A percentile compares a stretch with the other conserved stretches of the same genome.
phyloP scores from a whole-genome alignment of 2,329 filamentous ascomycete genomes.

The Fusarium sp. region DNA sequence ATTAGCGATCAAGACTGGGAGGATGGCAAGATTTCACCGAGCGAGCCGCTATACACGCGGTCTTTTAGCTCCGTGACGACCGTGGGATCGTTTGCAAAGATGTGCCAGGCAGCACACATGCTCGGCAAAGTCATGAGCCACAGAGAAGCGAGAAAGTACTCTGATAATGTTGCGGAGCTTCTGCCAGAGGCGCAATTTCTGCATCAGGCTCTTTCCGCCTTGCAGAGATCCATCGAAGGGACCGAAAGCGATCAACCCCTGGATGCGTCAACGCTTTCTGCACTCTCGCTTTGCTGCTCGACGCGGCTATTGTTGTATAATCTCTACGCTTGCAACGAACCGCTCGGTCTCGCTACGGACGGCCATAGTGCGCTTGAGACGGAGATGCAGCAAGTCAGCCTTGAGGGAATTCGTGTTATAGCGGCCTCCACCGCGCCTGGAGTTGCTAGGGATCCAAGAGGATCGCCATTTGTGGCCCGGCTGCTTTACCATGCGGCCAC shows the following conservation, averaged over 20 bases:
- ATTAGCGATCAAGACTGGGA: slow-evolving; percentile 38
- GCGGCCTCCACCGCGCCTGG: slow-evolving; percentile 2
- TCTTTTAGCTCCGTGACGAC: slow-evolving; percentile 25
- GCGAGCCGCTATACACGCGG: slow-evolving; percentile 28
- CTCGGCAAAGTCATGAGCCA: slow-evolving; percentile 34
- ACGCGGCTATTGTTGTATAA: slow-evolving; percentile 32
- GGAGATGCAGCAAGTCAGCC: slow-evolving; percentile 26
- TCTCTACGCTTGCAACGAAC: slow-evolving; percentile 35
- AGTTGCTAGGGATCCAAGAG: background rate
- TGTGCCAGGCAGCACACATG: slow-evolving; percentile 37
- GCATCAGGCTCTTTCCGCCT: slow-evolving; percentile 18
- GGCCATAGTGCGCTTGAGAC: slow-evolving; percentile 24
- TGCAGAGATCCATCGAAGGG: slow-evolving; percentile 14
- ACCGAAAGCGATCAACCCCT: too few species aligned
- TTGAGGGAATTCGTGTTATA: slow-evolving; percentile 11
- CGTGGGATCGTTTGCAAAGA: slow-evolving; percentile 26
- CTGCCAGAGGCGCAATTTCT: slow-evolving; percentile 31
- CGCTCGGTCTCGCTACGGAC: background rate
- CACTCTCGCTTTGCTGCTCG: slow-evolving; percentile 22
- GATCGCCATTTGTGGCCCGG: slow-evolving; percentile 17
- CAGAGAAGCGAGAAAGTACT: background rate
- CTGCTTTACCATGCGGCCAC: slow-evolving; percentile 33
- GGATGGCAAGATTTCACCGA: slow-evolving; percentile 24
- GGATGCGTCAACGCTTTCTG: background rate
- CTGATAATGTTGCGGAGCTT: slow-evolving; percentile 2